Base-by-base conservation (phyloP, 2,329 filamentous ascomycete genomes). In the Ophiostoma pallidulum region DNA sequence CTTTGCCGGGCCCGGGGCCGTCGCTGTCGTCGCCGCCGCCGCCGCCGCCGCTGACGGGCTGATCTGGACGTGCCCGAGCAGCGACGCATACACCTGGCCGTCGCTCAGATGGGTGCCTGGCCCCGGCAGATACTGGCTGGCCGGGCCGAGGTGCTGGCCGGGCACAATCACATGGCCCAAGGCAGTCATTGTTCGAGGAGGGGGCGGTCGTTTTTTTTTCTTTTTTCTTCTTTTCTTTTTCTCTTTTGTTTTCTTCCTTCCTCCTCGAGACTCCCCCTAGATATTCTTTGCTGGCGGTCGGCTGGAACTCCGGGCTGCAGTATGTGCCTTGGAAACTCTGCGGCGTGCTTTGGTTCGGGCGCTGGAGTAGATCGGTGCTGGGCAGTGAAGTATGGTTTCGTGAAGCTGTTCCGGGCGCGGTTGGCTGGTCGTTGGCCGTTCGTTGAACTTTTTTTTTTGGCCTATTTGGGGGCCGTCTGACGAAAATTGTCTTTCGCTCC, bases 61-160 rank as follows among this genome's bases (percentile, higher is more conserved):
- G 50, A 83, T 66, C 49, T 72, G 66, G 53, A 91, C 77, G 35
- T 76, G 75, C 41, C 90, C 91, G 42, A 89, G 77, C 52, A 96
- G 80, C 18, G 90, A 95, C 51, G 90, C 82, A 64, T 84, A 84
- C 56, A 96, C 77, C 50, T 82, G 77, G 53, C 78, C 73, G 54
- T 84, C 73, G 66, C 87, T 76, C 55, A 94, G 73, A 64, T 97
- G 88, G 0, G 89, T 95, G 55, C 91, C 92, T 10, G 86, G 72
- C 13, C 91, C 91, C 24, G 88, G 76, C 35, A 74, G 67, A 65
- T 84, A 90, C 55, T 79, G 77, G 47, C 75, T 70, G 16, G 73
- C 66, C 16, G 82, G 68, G 26, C 86, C 90, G 35, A 98, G 77
- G 39, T 80, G 69, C 62, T 92, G 86, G 62, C 92, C 92, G 10